A percentile compares a stretch with the other conserved stretches of the same genome.
Conservation (phyloP, 2,329 filamentous ascomycete species). For the Neoscytalidium dimidiatum region DNA sequence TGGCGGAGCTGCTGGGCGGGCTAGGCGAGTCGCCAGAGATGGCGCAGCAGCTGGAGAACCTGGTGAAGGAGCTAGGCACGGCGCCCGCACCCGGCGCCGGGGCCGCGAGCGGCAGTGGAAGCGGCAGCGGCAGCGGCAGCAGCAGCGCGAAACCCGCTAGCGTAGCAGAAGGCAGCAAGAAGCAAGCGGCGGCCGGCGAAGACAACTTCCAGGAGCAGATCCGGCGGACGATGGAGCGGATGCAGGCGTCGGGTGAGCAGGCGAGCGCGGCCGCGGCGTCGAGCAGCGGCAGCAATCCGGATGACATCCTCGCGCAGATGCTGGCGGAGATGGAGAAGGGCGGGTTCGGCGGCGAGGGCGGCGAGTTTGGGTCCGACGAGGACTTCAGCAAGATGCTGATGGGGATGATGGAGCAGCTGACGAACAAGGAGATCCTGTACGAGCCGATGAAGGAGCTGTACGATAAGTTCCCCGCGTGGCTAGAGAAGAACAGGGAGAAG, state of each 20-base stretch:
- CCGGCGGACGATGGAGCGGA: slow-evolving; percentile 89
- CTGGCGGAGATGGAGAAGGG: slow-evolving; percentile 81
- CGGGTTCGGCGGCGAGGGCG: slow-evolving; percentile 54
- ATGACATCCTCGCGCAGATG: slow-evolving; percentile 90
- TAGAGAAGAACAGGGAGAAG: slow-evolving; percentile 73
- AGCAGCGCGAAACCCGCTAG: slow-evolving; percentile 1
- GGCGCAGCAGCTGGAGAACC: slow-evolving; percentile 74
- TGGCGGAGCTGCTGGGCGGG: slow-evolving; percentile 79
- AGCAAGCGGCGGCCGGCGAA: slow-evolving; percentile 46
- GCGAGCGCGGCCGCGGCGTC: slow-evolving; percentile 76
- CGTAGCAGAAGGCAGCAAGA: slow-evolving; percentile 22
- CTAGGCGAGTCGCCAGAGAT: slow-evolving; percentile 65
- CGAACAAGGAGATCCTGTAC: slow-evolving; percentile 96
- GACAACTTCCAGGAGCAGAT: slow-evolving; percentile 90
- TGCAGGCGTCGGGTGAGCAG: slow-evolving; percentile 85
- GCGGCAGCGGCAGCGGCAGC: slow-evolving; percentile 24
- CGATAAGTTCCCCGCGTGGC: slow-evolving; percentile 89
- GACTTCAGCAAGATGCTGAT: slow-evolving; percentile 93
- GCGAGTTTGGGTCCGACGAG: slow-evolving; percentile 61
- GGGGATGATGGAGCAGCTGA: slow-evolving; percentile 98
- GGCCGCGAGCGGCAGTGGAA: slow-evolving; percentile 18
- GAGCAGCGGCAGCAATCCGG: slow-evolving; percentile 51
- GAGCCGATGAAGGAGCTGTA: slow-evolving; percentile 98
- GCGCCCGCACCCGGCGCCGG: slow-evolving; percentile 36
- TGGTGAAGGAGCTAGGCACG: slow-evolving; percentile 71